Conservation (phyloP, 176 grass and related monocot species). For the Oryza glaberrima region DNA sequence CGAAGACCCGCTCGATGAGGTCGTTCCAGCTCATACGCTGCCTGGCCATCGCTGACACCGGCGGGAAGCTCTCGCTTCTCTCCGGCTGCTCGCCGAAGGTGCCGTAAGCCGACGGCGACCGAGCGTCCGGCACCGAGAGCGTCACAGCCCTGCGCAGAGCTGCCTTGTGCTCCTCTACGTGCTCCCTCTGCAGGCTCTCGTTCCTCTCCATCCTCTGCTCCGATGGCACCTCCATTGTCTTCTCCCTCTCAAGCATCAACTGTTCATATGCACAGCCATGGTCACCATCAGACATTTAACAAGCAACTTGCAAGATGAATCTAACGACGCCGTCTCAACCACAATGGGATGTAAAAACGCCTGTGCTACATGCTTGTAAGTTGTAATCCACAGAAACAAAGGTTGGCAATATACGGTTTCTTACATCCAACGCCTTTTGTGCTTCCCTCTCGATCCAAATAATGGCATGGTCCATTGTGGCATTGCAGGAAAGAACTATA, state of each 20-base stretch:
- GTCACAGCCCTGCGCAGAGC: conserved; percentile 71
- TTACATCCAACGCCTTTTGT: conserved; percentile 83
- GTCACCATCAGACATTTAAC: neutral
- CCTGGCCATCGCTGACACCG: conserved; percentile 20
- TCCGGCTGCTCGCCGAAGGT: conserved; percentile 51
- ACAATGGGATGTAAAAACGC: neutral
- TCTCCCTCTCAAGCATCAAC: conserved; percentile 78
- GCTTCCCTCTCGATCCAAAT: conserved; percentile 88
- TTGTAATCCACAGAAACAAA: neutral
- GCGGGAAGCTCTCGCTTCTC: conserved; percentile 53
- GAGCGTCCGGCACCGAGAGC: conserved; percentile 63
- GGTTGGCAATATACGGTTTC: neutral
- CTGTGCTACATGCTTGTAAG: neutral
- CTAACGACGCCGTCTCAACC: neutral
- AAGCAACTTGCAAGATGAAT: neutral
- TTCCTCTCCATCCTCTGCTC: conserved; percentile 91
- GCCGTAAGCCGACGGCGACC: conserved; percentile 60
- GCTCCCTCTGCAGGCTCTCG: conserved; percentile 69
- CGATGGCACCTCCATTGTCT: conserved; percentile 54
- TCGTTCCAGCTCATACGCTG: conserved; percentile 85
- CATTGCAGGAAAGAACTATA: conserved; percentile 94
- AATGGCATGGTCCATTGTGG: conserved; percentile 84
- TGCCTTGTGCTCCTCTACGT: conserved; percentile 78
- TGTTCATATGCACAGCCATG: conserved; percentile 26
- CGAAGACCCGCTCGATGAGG: conserved; percentile 81